Conservation (phyloP, 441 rosid species). For the Theobroma grandiflorum region DNA sequence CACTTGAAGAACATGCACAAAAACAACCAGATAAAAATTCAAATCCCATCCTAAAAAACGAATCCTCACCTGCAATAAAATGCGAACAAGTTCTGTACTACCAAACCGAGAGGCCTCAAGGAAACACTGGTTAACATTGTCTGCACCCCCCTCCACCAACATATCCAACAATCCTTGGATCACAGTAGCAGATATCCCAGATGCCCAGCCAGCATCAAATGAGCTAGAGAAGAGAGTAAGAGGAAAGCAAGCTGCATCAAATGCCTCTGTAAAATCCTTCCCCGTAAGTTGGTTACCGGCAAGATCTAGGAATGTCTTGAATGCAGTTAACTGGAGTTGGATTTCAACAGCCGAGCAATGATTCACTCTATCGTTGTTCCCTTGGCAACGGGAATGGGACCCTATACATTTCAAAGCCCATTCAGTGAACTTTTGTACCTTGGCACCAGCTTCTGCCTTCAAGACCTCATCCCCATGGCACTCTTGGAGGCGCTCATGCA, state of each 20-base stretch:
- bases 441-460: slow-evolving; percentile 93
- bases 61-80: slow-evolving; percentile 75
- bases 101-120: slow-evolving; percentile 99
- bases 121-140: slow-evolving; percentile 93
- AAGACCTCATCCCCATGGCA: slow-evolving; percentile 90
- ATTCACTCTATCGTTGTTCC: slow-evolving; percentile 63
- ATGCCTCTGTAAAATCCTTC: slow-evolving; percentile 95
- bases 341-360: slow-evolving; percentile 80
- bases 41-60: not conserved
- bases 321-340: slow-evolving; percentile 87
- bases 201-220: slow-evolving; percentile 97
- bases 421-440: slow-evolving; percentile 93
- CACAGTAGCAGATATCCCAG: slow-evolving; percentile 87
- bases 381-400: slow-evolving; percentile 90
- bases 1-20: not conserved
- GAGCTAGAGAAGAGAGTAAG: slow-evolving; percentile 91
- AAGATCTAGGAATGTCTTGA: slow-evolving; percentile 90
- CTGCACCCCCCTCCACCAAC: slow-evolving; percentile 95
- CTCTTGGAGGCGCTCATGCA: slow-evolving; percentile 93
- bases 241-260: slow-evolving; percentile 97
- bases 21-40: not conserved
- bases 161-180: slow-evolving; percentile 87
- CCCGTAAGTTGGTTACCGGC: slow-evolving; percentile 92
- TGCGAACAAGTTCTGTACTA: slow-evolving; percentile 95
- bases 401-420: slow-evolving; percentile 97